These are phyloP conservation scores for Pseudocercospora cruenta DNA, from an alignment of 2,329 filamentous ascomycete genomes.

Conservation along the genomic window DNA sequence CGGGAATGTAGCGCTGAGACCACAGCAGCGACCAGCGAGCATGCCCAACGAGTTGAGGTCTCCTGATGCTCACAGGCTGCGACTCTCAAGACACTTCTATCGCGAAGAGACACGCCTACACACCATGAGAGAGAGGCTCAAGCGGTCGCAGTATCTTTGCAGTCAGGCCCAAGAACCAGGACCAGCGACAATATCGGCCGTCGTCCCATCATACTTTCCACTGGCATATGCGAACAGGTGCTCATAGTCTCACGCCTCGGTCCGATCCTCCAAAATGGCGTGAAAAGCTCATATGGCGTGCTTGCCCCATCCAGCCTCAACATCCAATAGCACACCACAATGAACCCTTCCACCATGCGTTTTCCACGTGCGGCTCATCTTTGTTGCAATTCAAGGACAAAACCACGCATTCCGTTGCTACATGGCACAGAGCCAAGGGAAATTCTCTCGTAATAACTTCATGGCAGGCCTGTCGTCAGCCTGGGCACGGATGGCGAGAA, in stretches of 20 bases:
- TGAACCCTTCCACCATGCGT: background rate
- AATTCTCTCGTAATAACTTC: slow-evolving; percentile 21
- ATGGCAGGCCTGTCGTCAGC: slow-evolving; percentile 12
- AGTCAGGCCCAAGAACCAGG: no score
- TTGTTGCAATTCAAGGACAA: background rate
- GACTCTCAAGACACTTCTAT: no score
- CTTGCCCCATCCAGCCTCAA: background rate
- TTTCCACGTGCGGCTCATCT: background rate
- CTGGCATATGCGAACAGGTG: background rate
- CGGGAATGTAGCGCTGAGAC: no score
- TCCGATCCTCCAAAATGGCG: slow-evolving; percentile 9
- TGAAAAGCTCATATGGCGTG: slow-evolving; percentile 13
- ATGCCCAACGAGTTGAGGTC: no score
- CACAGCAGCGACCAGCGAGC: no score
- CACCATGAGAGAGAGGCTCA: no score
- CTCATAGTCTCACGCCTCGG: background rate
- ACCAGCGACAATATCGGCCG: no score
- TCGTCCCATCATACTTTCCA: no score
- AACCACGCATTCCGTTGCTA: background rate
- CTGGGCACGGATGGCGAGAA: slow-evolving; percentile 20
- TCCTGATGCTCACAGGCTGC: no score
- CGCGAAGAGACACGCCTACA: no score
- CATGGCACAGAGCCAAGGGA: background rate
- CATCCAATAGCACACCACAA: slow-evolving; percentile 14
- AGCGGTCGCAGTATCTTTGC: no score